A percentile compares a stretch with the other conserved stretches of the same genome.
phyloP scores from a whole-genome alignment of 2,329 filamentous ascomycete genomes.

The Diaporthe capsici region DNA sequence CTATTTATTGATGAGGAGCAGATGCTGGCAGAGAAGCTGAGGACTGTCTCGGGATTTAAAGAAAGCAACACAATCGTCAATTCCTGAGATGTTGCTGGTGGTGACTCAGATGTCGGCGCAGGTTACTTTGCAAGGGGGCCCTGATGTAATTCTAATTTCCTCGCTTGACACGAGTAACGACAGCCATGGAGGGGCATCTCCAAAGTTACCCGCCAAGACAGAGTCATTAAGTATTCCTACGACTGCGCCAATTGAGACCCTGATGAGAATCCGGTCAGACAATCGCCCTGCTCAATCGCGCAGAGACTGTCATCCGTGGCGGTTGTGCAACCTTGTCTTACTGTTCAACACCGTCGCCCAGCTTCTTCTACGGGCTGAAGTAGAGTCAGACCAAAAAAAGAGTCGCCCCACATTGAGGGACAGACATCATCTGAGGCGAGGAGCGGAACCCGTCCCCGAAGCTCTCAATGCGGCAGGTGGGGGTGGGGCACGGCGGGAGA shows the following conservation, averaged over 20 bases:
- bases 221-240: conserved; percentile 3
- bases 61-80: neutral
- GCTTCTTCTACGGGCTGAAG: neutral
- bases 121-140: conserved; percentile 17
- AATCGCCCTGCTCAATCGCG: neutral
- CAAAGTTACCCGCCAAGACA: neutral
- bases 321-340: neutral
- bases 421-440: conserved; percentile 10
- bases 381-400: neutral
- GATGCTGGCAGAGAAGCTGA: neutral
- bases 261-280: neutral
- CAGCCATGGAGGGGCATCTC: conserved; percentile 4
- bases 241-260: neutral
- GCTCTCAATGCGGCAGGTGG: conserved; percentile 19
- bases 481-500: conserved; percentile 24
- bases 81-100: neutral
- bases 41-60: neutral
- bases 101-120: conserved; percentile 38
- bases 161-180: conserved; percentile 10
- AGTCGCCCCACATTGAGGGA: conserved; percentile 7
- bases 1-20: neutral
- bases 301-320: neutral
- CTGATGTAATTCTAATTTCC: conserved; percentile 29
- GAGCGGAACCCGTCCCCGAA: conserved; percentile 15
- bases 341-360: neutral